Conservation (phyloP, 2,329 filamentous ascomycete genomes). For the Celoporthe dispersa region DNA sequence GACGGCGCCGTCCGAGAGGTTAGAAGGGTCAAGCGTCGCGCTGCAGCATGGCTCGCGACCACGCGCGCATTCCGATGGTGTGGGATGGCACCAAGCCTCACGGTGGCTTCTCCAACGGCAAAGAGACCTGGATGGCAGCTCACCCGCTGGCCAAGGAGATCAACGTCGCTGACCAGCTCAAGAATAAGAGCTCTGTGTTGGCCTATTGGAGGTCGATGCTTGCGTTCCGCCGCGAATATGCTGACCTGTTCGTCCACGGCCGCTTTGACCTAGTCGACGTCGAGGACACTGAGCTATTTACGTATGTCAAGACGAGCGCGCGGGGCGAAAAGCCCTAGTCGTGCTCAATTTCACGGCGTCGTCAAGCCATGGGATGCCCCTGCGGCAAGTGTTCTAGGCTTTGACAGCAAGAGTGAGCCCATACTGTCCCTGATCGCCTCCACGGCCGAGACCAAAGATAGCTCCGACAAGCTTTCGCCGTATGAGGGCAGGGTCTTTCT, state of each 20-base stretch:
- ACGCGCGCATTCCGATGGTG: constrained; percentile 68
- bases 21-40: background rate
- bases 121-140: constrained; percentile 68
- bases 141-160: constrained; percentile 61
- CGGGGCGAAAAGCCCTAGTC: background rate
- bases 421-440: background rate
- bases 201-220: constrained; percentile 63
- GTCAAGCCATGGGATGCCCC: constrained; percentile 18
- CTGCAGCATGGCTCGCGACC: constrained; percentile 63
- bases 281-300: constrained; percentile 58
- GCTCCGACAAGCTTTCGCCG: background rate
- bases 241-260: constrained; percentile 65
- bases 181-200: constrained; percentile 54
- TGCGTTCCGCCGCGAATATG: constrained; percentile 55
- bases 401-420: background rate
- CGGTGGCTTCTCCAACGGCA: constrained; percentile 62
- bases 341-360: constrained; percentile 12
- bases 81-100: constrained; percentile 60
- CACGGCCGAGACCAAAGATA: background rate
- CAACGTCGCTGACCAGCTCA: constrained; percentile 58
- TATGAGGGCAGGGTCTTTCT: background rate
- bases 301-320: constrained; percentile 49
- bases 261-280: constrained; percentile 59
- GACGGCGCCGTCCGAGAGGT: background rate
- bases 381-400: background rate